These are phyloP conservation scores for Ceratocystis variospora DNA, from an alignment of 2,329 filamentous ascomycete genomes.

Conservation along the genomic window DNA sequence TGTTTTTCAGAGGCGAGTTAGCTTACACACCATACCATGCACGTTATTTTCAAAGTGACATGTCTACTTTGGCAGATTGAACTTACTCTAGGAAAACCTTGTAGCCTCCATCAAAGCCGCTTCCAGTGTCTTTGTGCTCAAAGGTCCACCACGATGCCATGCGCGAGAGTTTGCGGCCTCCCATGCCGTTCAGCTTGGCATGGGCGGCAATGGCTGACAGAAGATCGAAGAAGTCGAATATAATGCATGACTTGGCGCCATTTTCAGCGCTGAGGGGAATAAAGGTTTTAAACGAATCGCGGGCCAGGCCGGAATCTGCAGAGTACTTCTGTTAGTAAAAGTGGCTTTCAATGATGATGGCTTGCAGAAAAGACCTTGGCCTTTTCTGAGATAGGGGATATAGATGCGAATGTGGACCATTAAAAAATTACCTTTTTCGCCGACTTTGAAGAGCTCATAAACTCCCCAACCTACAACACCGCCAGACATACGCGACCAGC, in stretches of 20 bases:
- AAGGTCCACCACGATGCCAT: constrained; percentile 99
- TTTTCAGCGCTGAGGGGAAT: constrained; percentile 89
- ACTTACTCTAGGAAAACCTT: constrained; percentile 58
- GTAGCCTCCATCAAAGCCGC: constrained; percentile 91
- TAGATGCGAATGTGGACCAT: background rate
- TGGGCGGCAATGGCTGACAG: constrained; percentile 82
- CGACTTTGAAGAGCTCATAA: constrained; percentile 89
- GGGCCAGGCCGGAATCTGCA: constrained; percentile 76
- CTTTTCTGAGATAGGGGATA: background rate
- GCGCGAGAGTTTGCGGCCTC: constrained; percentile 82
- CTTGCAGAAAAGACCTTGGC: background rate
- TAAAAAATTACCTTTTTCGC: constrained; percentile 60
- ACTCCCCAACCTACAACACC: constrained; percentile 95
- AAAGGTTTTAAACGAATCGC: constrained; percentile 91
- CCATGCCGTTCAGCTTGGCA: constrained; percentile 83
- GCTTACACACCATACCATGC: background rate
- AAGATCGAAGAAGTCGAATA: constrained; percentile 93
- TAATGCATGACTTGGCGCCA: constrained; percentile 70
- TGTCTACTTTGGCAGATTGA: background rate
- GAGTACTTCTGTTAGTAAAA: constrained; percentile 3
- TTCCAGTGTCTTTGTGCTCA: constrained; percentile 72
- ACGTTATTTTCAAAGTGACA: constrained; percentile 10
- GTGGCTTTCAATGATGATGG: background rate
- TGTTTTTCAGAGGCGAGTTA: constrained; percentile 30
- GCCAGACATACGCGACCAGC: constrained; percentile 82